Conservation (phyloP, 2,329 filamentous ascomycete genomes). For the Arthroderma sp. region DNA sequence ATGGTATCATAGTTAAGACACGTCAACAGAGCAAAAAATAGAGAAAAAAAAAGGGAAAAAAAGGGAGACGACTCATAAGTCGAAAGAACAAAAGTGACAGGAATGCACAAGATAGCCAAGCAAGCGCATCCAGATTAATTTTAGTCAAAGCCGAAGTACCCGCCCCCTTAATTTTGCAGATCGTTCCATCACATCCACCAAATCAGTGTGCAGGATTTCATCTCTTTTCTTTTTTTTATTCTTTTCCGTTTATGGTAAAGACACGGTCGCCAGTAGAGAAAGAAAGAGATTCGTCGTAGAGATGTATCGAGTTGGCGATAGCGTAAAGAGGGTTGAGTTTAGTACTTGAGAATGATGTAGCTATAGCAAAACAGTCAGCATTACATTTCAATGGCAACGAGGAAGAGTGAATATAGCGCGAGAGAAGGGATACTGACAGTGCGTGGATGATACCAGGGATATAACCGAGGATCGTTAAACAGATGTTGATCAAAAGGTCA, state of each 20-base stretch:
- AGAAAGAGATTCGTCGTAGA: background rate
- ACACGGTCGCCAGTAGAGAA: background rate
- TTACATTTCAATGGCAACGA: background rate
- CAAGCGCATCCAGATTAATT: too few species aligned
- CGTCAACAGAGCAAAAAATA: too few species aligned
- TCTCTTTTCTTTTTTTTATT: background rate
- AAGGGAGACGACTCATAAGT: too few species aligned
- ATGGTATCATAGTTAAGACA: too few species aligned
- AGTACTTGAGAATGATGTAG: conserved; percentile 14
- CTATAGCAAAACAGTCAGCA: conserved; percentile 3
- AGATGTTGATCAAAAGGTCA: conserved; percentile 85
- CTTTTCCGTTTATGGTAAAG: background rate
- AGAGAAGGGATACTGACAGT: conserved; percentile 44
- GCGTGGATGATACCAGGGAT: conserved; percentile 85
- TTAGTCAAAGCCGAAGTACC: too few species aligned
- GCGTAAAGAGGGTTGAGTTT: background rate
- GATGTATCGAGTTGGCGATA: background rate
- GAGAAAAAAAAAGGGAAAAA: too few species aligned
- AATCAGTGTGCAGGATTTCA: background rate
- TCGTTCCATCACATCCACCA: too few species aligned
- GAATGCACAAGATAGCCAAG: too few species aligned
- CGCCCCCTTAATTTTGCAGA: too few species aligned
- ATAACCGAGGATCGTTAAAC: conserved; percentile 65
- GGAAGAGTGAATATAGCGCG: conserved; percentile 5
- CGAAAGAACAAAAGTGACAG: too few species aligned